Conservation (phyloP, 2,329 filamentous ascomycete species). For the Microcera coccophila region DNA sequence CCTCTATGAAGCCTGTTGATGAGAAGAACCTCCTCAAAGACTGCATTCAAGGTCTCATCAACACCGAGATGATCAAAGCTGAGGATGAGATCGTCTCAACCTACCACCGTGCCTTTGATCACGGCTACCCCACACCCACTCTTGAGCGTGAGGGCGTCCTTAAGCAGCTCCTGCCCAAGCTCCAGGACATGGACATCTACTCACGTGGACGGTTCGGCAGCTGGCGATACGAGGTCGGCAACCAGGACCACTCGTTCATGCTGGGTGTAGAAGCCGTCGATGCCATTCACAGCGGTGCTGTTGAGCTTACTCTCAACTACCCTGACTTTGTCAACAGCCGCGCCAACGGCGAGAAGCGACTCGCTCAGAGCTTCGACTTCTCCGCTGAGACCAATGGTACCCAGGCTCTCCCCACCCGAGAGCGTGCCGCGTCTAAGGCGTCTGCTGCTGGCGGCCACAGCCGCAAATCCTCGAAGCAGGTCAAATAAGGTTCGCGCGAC, state of each 20-base stretch:
- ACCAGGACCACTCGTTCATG: slow-evolving; percentile 99
- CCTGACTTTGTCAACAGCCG: slow-evolving; percentile 89
- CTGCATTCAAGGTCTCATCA: slow-evolving; percentile 92
- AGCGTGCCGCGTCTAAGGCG: slow-evolving; percentile 29
- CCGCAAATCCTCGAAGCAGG: slow-evolving; percentile 33
- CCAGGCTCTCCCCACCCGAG: slow-evolving; percentile 37
- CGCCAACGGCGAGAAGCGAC: slow-evolving; percentile 51
- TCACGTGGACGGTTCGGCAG: slow-evolving; percentile 95
- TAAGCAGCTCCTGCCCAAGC: slow-evolving; percentile 85
- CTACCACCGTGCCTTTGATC: slow-evolving; percentile 96
- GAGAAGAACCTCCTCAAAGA: slow-evolving; percentile 79
- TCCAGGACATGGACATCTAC: slow-evolving; percentile 87
- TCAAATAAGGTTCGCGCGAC: slow-evolving; percentile 24
- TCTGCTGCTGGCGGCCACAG: slow-evolving; percentile 29
- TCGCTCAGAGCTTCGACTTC: slow-evolving; percentile 45
- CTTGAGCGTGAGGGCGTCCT: slow-evolving; percentile 95
- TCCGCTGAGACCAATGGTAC: slow-evolving; percentile 30
- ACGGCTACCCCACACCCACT: slow-evolving; percentile 93
- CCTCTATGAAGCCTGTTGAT: slow-evolving; percentile 90
- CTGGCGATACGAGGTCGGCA: slow-evolving; percentile 96
- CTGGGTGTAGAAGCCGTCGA: slow-evolving; percentile 90
- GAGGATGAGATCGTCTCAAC: slow-evolving; percentile 94
- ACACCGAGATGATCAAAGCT: slow-evolving; percentile 92
- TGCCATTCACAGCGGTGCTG: slow-evolving; percentile 81
- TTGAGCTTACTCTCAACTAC: slow-evolving; percentile 93